phyloP scores from a whole-genome alignment of 495 filamentous ascomycete genomes.

The Neurospora sp. region DNA sequence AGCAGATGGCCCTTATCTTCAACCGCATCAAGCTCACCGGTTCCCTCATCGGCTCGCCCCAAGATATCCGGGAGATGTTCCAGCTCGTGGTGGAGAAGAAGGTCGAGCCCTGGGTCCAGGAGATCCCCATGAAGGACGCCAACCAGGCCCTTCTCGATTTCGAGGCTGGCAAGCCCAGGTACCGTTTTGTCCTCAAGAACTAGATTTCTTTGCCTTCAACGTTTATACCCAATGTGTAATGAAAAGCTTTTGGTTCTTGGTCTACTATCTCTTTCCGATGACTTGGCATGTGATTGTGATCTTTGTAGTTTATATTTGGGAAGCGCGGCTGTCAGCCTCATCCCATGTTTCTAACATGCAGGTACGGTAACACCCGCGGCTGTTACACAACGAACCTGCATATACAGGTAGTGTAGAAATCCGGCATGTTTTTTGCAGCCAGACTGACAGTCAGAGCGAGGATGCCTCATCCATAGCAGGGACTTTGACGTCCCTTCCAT shows the following conservation, averaged over 20 bases:
- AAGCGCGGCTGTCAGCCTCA: background rate
- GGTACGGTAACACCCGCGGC: background rate
- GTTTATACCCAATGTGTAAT: background rate
- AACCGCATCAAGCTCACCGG: conserved; percentile 66
- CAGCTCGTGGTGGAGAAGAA: conserved; percentile 63
- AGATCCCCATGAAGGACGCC: conserved; percentile 59
- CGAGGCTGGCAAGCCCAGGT: conserved; percentile 59
- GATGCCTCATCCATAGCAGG: background rate
- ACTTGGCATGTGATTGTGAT: background rate
- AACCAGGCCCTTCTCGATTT: conserved; percentile 62
- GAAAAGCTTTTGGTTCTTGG: background rate
- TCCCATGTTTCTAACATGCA: background rate
- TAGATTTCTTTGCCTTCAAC: background rate
- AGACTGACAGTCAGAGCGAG: no score
- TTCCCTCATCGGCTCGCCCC: conserved; percentile 60
- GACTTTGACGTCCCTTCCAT: no score
- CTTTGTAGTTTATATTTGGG: background rate
- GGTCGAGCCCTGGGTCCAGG: conserved; percentile 65
- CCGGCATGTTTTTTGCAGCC: background rate
- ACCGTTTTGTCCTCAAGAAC: conserved; percentile 66
- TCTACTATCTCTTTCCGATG: background rate
- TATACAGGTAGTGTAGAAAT: background rate
- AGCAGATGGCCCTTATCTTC: conserved; percentile 55
- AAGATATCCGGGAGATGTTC: conserved; percentile 73
- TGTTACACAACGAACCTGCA: background rate